Evolutionary conservation across 2,329 filamentous ascomycete genomes (phyloP), one percentile per base, ranked within the genome.

Genomic region (Pseudohalonectria lignicola): DNA sequence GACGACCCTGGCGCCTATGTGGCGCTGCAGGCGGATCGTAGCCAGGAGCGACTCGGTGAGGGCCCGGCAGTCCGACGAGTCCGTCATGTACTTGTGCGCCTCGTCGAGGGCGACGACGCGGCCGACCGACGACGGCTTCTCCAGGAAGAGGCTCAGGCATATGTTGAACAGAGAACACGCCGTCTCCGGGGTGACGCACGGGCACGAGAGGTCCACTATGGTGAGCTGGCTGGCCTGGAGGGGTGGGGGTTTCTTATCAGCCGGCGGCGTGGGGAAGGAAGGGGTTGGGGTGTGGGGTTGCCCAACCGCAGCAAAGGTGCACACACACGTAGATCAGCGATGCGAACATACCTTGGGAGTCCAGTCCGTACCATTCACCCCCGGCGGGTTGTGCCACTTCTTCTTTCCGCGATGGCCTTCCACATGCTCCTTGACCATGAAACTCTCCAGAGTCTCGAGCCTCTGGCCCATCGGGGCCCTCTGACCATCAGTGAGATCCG

Each of bases 161-260:
- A 87, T 79, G 38, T 82, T 78, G 55, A 90, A 90, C 0, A 90
- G 60, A 0, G 73, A 65, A 49, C 83, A 90, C 0, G 82, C 82
- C 28, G 71, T 75, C 18, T 77, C 71, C 0, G 74, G 55, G 0
- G 78, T 78, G 5, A 87, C 63, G 45, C 80, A 86, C 0, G 82
- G 79, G 50, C 82, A 85, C 0, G 76, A 83, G 0, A 92, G 60
- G 47, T 92, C 84, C 41, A 52, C 49, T 16, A 64, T 57, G 4
- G 59, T 64, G 7, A 65, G 49, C 25, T 55, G 53, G 4, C 57
- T 53, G 6, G 51, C 36, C 45, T 54, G 28, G 1, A 37, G 31
- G 26, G 18, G 25, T 15, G 40, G 34, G 16, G 20, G n/a, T 10
- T 16, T 4, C 15, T 30, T 3, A 21, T 17, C n/a, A 11, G 15